Base-by-base conservation (phyloP, 192 early-diverging fungal genomes). In the Blastocladiella britannica region DNA sequence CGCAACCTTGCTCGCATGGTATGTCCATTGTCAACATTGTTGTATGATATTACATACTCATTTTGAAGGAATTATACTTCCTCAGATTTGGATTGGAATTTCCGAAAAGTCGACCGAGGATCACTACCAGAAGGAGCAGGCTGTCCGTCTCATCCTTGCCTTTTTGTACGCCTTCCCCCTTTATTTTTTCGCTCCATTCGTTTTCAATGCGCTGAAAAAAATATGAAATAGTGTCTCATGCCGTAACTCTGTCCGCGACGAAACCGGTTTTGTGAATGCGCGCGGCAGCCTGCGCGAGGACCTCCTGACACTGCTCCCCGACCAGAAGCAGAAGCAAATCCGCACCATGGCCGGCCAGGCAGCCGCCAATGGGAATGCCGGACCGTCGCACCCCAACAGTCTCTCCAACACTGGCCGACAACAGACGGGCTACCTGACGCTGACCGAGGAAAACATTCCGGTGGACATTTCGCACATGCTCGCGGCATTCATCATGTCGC, bases 101-200 rank as follows among this genome's bases (percentile, higher is more conserved):
- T 56, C 57, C 43, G 74, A 84, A 55, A 53, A 69, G 54, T 68
- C 69, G 5, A 62, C 64, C 24, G 79, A 84, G 37, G 66, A 81
- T 58, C 67, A 71, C 26, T 15, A 25, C 6, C 81, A 89, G 65
- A 82, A 85, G 55, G 70, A 62, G 26, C 75, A 69, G 0, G 72
- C 76, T 54, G 82, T 89, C 68, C 80, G 87, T 63, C 37, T 47
- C 15, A 20, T 47, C 15, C 37, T 47, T 20, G 37, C 37, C 4
- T 47, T 47, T 20, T 47, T 47, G 37, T 47, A 47, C 15, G 37
- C 15, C 9, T 20, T 7, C n/a, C n/a, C n/a, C n/a, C n/a, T n/a
- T 20, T n/a, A n/a, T n/a, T n/a, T n/a, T n/a, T 47, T 0, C 37
- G n/a, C n/a, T n/a, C n/a, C n/a, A n/a, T n/a, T n/a, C n/a, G n/a